phyloP scores from a whole-genome alignment of 176 grass and related monocot genomes.

The Phragmites australis region DNA sequence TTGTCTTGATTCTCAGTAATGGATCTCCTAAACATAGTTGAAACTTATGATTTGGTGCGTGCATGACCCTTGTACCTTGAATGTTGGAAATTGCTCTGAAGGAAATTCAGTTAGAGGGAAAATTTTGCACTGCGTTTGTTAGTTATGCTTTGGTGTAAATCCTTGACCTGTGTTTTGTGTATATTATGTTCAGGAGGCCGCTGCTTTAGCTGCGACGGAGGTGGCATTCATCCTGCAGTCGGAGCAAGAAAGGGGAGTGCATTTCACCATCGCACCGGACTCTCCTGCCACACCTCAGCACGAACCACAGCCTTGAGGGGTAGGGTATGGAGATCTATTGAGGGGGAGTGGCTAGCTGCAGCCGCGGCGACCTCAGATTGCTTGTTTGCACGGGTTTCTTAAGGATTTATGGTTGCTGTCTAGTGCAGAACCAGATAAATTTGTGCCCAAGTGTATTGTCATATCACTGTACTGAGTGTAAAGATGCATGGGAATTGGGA shows the following conservation, averaged over 20 bases:
- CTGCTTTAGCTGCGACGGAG: slow-evolving; percentile 78
- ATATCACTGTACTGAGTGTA: slow-evolving; percentile 48
- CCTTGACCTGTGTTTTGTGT: slow-evolving; percentile 8
- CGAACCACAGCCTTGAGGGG: slow-evolving; percentile 56
- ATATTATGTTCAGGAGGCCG: slow-evolving; percentile 54
- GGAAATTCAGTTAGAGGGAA: neutral
- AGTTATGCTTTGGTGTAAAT: neutral
- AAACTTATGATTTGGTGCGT: neutral
- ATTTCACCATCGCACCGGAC: slow-evolving; percentile 87
- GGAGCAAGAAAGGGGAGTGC: slow-evolving; percentile 71
- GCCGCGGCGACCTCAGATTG: neutral
- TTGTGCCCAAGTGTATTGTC: slow-evolving; percentile 13
- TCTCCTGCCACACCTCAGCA: slow-evolving; percentile 82
- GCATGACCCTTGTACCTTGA: neutral
- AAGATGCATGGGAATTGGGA: slow-evolving; percentile 28
- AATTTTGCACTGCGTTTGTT: neutral
- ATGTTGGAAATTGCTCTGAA: neutral
- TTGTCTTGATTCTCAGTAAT: neutral
- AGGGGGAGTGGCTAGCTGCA: neutral
- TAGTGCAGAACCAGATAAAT: slow-evolving; percentile 42
- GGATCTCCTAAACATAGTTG: neutral
- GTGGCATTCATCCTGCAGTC: slow-evolving; percentile 95
- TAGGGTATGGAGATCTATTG: neutral
- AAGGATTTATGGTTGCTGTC: slow-evolving; percentile 35
- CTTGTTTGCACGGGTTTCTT: neutral